Percentiles rank a stretch among this genome's conserved stretches.
Evolutionary conservation across 139 green algal species (phyloP).

Genomic region (Chlamydomonas sphaeroides): DNA sequence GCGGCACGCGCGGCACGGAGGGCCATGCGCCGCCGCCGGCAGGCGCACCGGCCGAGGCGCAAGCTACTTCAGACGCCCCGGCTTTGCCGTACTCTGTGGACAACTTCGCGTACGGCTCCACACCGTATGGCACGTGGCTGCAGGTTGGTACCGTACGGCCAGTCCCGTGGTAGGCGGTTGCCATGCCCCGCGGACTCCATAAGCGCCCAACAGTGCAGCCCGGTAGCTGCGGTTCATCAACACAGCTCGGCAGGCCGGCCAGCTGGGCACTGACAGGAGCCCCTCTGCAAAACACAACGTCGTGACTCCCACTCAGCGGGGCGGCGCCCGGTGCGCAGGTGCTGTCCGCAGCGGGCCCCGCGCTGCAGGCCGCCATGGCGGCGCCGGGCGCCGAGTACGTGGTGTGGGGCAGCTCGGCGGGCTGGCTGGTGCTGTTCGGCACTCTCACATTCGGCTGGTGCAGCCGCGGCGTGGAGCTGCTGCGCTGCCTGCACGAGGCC

Average conservation of each 20-base stretch:
- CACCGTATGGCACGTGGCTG: conserved; percentile 28
- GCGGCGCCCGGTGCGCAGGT: too few relatives aligned
- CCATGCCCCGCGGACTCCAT: too few relatives aligned
- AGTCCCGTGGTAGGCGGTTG: too few relatives aligned
- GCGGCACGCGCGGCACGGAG: neutral
- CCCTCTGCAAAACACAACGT: too few relatives aligned
- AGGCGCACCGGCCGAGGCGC: neutral
- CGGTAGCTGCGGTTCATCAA: too few relatives aligned
- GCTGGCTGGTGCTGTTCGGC: conserved; percentile 35
- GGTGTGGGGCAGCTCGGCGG: conserved; percentile 33
- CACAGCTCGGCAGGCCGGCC: too few relatives aligned
- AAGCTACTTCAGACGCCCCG: too few relatives aligned
- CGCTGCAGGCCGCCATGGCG: neutral
- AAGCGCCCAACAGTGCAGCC: too few relatives aligned
- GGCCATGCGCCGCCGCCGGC: neutral
- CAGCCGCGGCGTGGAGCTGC: conserved; percentile 31
- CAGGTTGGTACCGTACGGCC: too few relatives aligned
- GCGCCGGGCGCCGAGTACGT: conserved; percentile 1
- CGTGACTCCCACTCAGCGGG: too few relatives aligned
- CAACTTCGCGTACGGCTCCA: conserved; percentile 42
- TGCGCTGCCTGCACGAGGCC: conserved; percentile 18
- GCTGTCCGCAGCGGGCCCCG: neutral
- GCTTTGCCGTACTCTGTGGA: conserved; percentile 15
- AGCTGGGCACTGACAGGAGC: too few relatives aligned
- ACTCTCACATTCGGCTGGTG: conserved; percentile 19